Percentiles rank a stretch among this genome's conserved stretches.
phyloP scores from a whole-genome alignment of 768 basidiomycete species.

The Myochromella boudieri region DNA sequence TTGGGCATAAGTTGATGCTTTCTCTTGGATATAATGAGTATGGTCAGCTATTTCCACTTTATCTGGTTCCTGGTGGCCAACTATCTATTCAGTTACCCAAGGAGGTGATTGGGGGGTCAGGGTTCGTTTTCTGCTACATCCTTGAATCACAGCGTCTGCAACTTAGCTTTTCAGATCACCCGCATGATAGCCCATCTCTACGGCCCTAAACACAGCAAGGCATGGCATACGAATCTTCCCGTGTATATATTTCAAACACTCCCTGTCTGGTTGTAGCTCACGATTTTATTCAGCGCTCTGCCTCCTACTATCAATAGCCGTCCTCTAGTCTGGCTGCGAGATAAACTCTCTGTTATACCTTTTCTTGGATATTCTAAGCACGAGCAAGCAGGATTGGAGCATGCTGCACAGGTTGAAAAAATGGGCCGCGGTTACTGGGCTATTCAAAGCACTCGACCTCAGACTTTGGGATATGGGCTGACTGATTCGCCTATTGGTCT shows the following conservation, averaged over 20 bases:
- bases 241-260: no score
- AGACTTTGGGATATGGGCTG: slow-evolving; percentile 53
- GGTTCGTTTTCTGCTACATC: slow-evolving; percentile 23
- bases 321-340: slow-evolving; percentile 24
- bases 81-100: slow-evolving; percentile 40
- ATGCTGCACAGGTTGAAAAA: slow-evolving; percentile 25
- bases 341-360: slow-evolving; percentile 20
- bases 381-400: slow-evolving; percentile 34
- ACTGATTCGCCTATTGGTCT: slow-evolving; percentile 58
- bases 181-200: slow-evolving; percentile 27
- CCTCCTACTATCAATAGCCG: slow-evolving; percentile 20
- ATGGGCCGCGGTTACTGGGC: slow-evolving; percentile 36
- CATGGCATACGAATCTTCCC: slow-evolving; percentile 50
- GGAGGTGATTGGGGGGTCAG: slow-evolving; percentile 48
- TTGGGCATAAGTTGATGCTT: slow-evolving; percentile 50
- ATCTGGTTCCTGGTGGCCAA: neutral
- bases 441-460: slow-evolving; percentile 46
- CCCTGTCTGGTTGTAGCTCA: no score
- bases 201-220: slow-evolving; percentile 42
- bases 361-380: slow-evolving; percentile 21
- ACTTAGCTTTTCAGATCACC: slow-evolving; percentile 20
- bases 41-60: slow-evolving; percentile 21
- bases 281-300: neutral
- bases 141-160: neutral
- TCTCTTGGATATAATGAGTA: slow-evolving; percentile 48